A percentile compares a stretch with the other conserved stretches of the same genome.
phyloP scores from a whole-genome alignment of 148 eudicot genomes.

The Chenopodium suecicum region DNA sequence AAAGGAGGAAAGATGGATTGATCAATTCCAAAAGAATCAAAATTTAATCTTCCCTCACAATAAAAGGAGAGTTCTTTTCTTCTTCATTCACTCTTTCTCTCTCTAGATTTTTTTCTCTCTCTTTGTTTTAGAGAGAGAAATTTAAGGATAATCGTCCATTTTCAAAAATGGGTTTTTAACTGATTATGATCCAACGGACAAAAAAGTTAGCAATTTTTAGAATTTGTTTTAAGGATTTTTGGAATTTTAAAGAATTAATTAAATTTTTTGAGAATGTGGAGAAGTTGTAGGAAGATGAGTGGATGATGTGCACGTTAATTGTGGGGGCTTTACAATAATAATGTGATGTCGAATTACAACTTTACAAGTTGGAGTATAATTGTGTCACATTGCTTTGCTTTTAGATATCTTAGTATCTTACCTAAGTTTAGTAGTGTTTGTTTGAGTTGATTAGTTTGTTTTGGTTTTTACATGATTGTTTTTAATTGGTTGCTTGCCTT shows the following conservation, averaged over 20 bases:
- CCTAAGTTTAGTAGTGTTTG: background rate
- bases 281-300: conserved; percentile 17
- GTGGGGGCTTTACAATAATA: conserved; percentile 16
- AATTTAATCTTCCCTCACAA: conserved; percentile 19
- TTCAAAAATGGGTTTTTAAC: conserved; percentile 18
- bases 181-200: conserved; percentile 34
- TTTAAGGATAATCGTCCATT: conserved; percentile 34
- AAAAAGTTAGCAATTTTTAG: conserved; percentile 12
- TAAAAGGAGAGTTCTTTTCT: conserved; percentile 23
- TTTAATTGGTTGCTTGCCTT: conserved; percentile 26
- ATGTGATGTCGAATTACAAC: background rate
- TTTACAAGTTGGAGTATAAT: conserved; percentile 31
- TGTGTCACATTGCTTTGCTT: conserved; percentile 18
- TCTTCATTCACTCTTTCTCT: conserved; percentile 27
- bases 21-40: conserved; percentile 17
- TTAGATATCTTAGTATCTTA: background rate
- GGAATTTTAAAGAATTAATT: too few relatives aligned
- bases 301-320: conserved; percentile 22
- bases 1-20: conserved; percentile 15
- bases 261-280: conserved; percentile 11
- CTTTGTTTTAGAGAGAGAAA: conserved; percentile 26
- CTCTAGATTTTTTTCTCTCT: background rate
- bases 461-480: background rate
- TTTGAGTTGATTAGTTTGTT: background rate
- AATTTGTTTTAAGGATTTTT: conserved; percentile 8